Evolutionary conservation across 2,329 filamentous ascomycete genomes (phyloP).

Genomic region (Colletotrichum euphorbiae): DNA sequence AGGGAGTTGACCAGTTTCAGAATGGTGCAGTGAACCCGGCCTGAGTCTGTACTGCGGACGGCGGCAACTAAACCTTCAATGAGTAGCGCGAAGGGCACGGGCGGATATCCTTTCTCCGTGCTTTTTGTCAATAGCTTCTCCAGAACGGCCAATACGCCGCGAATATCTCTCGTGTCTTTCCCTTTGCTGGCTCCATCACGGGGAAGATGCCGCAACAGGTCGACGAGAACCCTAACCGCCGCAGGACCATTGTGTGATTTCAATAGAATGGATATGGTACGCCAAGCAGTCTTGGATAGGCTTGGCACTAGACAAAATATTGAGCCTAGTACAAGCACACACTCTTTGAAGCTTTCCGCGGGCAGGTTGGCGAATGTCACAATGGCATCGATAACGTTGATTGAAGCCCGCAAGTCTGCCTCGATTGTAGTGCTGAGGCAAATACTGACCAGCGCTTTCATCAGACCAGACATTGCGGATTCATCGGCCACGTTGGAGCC

Average conservation of each 20-base stretch:
- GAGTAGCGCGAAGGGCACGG: slow-evolving; percentile 68
- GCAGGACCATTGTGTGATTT: slow-evolving; percentile 79
- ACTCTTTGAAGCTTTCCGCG: slow-evolving; percentile 69
- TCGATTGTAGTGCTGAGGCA: slow-evolving; percentile 75
- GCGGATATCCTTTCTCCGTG: slow-evolving; percentile 69
- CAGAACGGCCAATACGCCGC: slow-evolving; percentile 72
- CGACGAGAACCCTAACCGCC: slow-evolving; percentile 73
- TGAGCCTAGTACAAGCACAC: slow-evolving; percentile 77
- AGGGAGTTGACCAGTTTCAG: slow-evolving; percentile 67
- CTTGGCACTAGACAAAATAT: slow-evolving; percentile 74
- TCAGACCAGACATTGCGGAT: slow-evolving; percentile 68
- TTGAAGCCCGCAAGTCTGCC: slow-evolving; percentile 74
- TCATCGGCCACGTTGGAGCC: slow-evolving; percentile 77
- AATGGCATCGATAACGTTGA: slow-evolving; percentile 75
- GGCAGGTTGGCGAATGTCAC: slow-evolving; percentile 80
- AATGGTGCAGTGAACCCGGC: slow-evolving; percentile 59
- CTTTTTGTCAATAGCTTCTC: slow-evolving; percentile 72
- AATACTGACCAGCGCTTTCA: slow-evolving; percentile 73
- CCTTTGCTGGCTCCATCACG: slow-evolving; percentile 57
- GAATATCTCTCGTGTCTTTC: slow-evolving; percentile 68
- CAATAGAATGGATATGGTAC: slow-evolving; percentile 76
- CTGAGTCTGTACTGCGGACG: slow-evolving; percentile 56
- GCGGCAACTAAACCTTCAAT: slow-evolving; percentile 68
- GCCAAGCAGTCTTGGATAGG: slow-evolving; percentile 75
- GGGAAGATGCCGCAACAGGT: slow-evolving; percentile 66